These are phyloP conservation scores for Leucoagaricus sp. DNA, from an alignment of 1,284 basidiomycete genomes.

Conservation along the genomic window DNA sequence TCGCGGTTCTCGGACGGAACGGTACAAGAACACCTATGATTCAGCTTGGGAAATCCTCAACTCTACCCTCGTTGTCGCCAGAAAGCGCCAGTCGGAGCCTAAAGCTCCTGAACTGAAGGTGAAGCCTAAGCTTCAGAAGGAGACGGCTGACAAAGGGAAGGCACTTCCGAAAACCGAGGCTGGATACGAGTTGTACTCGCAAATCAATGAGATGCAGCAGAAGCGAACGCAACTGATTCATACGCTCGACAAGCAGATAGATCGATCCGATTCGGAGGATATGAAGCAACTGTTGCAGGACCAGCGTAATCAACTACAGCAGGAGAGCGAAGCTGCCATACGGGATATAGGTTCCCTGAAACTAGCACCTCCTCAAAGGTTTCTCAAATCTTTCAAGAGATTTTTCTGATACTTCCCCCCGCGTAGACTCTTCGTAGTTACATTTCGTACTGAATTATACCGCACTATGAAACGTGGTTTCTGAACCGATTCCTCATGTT, in stretches of 20 bases:
- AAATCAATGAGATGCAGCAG: neutral
- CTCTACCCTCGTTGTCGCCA: neutral
- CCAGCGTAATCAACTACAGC: neutral
- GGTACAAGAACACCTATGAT: neutral
- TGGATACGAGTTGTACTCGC: constrained; percentile 1
- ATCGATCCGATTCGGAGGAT: neutral
- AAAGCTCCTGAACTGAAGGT: neutral
- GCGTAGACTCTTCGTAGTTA: neutral
- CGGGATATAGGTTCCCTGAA: constrained; percentile 2
- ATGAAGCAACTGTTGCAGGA: neutral
- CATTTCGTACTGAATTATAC: neutral
- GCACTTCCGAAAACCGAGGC: constrained; percentile 8
- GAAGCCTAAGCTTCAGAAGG: neutral
- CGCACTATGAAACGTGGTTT: too few species aligned
- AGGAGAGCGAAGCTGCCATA: neutral
- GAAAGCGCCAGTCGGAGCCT: neutral
- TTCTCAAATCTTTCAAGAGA: neutral
- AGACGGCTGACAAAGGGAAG: constrained; percentile 5
- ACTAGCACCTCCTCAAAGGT: neutral
- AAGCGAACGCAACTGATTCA: neutral
- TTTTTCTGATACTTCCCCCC: neutral
- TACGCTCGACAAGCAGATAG: constrained; percentile 1
- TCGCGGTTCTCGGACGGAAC: neutral
- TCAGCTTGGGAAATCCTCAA: constrained; percentile 8
- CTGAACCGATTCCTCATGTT: too few species aligned